phyloP scores from a whole-genome alignment of 768 basidiomycete genomes.

The Cyclocybe cylindracea region DNA sequence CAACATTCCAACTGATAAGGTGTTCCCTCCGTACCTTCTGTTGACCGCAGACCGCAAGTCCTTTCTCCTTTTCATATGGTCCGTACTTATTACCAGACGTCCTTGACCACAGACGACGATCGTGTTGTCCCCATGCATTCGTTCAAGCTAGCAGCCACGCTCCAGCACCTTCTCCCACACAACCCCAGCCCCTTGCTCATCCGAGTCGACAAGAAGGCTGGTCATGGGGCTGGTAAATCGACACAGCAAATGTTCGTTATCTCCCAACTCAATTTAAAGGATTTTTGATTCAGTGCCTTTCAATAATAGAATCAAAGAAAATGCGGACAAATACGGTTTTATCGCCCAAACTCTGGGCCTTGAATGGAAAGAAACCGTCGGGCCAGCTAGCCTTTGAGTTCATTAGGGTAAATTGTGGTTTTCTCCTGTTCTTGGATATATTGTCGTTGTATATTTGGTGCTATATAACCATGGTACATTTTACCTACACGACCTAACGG shows the following conservation, averaged over 20 bases:
- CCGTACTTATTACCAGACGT: neutral
- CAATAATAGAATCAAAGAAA: conserved; percentile 64
- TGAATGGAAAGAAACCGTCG: conserved; percentile 33
- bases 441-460: too few relatives aligned
- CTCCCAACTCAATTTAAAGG: neutral
- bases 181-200: conserved; percentile 77
- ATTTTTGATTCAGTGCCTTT: neutral
- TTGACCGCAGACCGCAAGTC: conserved; percentile 80
- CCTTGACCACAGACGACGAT: conserved; percentile 61
- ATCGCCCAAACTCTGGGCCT: conserved; percentile 66
- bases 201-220: conserved; percentile 78
- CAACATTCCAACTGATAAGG: conserved; percentile 63
- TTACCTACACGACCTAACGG: too few relatives aligned
- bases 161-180: conserved; percentile 63
- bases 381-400: conserved; percentile 14
- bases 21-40: conserved; percentile 69
- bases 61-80: conserved; percentile 1
- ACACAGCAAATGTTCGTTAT: conserved; percentile 60
- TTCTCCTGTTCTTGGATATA: too few relatives aligned
- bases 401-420: neutral
- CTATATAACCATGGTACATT: too few relatives aligned
- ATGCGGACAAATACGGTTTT: conserved; percentile 78
- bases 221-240: conserved; percentile 80
- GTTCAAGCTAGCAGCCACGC: conserved; percentile 79
- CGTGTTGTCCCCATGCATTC: conserved; percentile 85